Percentiles rank a stretch among this genome's conserved stretches.
phyloP scores from a whole-genome alignment of 352 stramenopile species.

The Globisporangium spiculum region DNA sequence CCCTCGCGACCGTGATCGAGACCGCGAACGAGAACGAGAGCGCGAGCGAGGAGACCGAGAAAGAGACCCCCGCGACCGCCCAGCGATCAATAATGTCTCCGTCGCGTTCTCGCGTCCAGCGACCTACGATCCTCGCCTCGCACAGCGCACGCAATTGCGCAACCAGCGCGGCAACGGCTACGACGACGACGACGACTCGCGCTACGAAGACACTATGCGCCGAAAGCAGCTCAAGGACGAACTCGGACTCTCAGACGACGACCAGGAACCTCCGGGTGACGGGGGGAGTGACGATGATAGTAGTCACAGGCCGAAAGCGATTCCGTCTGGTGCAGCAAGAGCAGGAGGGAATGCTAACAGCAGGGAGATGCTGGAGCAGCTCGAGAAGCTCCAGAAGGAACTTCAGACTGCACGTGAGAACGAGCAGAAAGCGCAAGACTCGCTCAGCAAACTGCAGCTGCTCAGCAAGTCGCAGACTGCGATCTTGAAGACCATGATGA shows the following conservation, averaged over 20 bases:
- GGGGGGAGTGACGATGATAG: slow-evolving; percentile 13
- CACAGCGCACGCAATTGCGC: slow-evolving; percentile 47
- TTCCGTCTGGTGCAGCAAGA: slow-evolving; percentile 2
- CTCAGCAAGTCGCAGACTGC: slow-evolving; percentile 83
- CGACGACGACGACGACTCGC: slow-evolving; percentile 43
- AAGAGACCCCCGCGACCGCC: slow-evolving; percentile 17
- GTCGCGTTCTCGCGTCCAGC: slow-evolving; percentile 77
- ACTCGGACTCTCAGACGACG: slow-evolving; percentile 73
- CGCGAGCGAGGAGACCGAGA: slow-evolving; percentile 34
- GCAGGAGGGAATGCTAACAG: neutral
- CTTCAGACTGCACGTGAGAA: slow-evolving; percentile 54
- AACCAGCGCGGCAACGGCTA: slow-evolving; percentile 25
- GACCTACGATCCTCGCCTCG: slow-evolving; percentile 78
- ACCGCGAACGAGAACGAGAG: slow-evolving; percentile 28
- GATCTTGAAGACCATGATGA: slow-evolving; percentile 82
- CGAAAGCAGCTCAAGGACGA: slow-evolving; percentile 77
- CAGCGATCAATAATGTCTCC: neutral
- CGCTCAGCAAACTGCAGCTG: slow-evolving; percentile 75
- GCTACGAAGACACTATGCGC: slow-evolving; percentile 40
- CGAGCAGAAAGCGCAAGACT: slow-evolving; percentile 77
- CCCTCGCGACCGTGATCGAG: slow-evolving; percentile 13
- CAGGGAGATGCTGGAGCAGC: slow-evolving; percentile 30
- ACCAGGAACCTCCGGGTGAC: slow-evolving; percentile 20
- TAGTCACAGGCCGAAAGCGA: neutral
- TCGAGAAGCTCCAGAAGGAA: slow-evolving; percentile 55